Conservation (phyloP, 371 early-diverging fungal genomes). For the Dichotomocladium elegans region DNA sequence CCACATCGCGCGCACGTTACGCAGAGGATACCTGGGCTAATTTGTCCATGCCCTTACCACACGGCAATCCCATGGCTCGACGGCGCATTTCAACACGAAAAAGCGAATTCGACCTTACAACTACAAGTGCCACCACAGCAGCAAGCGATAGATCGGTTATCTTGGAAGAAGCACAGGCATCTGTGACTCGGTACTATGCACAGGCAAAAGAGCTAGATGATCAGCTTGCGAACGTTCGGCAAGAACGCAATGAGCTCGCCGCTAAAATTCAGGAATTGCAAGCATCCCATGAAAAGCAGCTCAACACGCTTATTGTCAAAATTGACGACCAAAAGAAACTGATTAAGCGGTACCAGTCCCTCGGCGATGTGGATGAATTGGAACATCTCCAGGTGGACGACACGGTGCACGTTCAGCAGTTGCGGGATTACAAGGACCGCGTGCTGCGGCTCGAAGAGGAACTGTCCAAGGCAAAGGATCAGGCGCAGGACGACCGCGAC, state of each 20-base stretch:
- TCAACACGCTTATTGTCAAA: background rate
- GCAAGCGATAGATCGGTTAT: too few relatives aligned
- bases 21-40: background rate
- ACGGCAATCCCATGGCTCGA: background rate
- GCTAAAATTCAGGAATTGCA: background rate
- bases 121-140: too few relatives aligned
- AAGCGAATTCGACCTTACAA: too few relatives aligned
- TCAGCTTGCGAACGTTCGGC: background rate
- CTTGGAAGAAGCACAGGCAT: too few relatives aligned
- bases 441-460: too few relatives aligned
- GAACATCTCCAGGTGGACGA: background rate
- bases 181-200: background rate
- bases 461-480: too few relatives aligned
- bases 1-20: background rate
- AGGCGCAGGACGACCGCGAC: too few relatives aligned
- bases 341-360: background rate
- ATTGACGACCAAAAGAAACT: background rate
- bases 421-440: too few relatives aligned
- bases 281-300: background rate
- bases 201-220: background rate
- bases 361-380: background rate
- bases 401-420: too few relatives aligned
- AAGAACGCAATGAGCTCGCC: background rate
- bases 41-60: background rate
- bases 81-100: too few relatives aligned